Percentiles rank a stretch among this genome's conserved stretches.
Conservation (phyloP, 2,329 filamentous ascomycete genomes). For the Colletotrichum tabaci region DNA sequence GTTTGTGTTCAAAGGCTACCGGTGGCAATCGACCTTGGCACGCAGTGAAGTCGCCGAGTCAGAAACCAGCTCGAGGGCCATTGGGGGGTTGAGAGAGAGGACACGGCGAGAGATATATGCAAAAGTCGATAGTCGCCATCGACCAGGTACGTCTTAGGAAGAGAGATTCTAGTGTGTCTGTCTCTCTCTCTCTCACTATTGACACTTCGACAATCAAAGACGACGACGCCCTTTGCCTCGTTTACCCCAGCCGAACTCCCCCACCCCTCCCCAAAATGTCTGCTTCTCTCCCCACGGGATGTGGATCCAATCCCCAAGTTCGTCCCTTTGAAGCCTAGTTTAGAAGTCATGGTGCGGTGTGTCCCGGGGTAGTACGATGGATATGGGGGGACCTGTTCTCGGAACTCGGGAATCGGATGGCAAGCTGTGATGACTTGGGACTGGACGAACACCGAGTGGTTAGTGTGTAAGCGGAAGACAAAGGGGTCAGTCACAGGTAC, state of each 20-base stretch:
- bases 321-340: not conserved
- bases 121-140: not conserved
- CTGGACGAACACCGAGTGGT: constrained; percentile 6
- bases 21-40: constrained; percentile 13
- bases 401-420: constrained; percentile 41
- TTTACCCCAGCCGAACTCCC: constrained; percentile 29
- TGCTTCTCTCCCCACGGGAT: constrained; percentile 34
- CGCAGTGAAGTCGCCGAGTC: constrained; percentile 30
- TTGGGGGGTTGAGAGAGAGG: not conserved
- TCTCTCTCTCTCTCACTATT: too few relatives aligned
- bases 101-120: constrained; percentile 19
- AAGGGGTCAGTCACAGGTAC: too few relatives aligned
- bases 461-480: too few relatives aligned
- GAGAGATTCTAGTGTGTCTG: too few relatives aligned
- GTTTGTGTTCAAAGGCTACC: not conserved
- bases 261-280: constrained; percentile 1
- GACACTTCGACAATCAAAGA: too few relatives aligned
- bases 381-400: not conserved
- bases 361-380: too few relatives aligned
- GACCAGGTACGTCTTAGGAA: too few relatives aligned
- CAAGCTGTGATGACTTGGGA: constrained; percentile 5
- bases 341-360: not conserved
- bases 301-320: constrained; percentile 31
- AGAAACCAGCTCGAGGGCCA: not conserved
- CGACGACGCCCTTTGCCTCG: constrained; percentile 5